A percentile compares a stretch with the other conserved stretches of the same genome.
Evolutionary conservation across 495 filamentous ascomycete genomes (phyloP).

Genomic region (Penicillium atrosanguineum): DNA sequence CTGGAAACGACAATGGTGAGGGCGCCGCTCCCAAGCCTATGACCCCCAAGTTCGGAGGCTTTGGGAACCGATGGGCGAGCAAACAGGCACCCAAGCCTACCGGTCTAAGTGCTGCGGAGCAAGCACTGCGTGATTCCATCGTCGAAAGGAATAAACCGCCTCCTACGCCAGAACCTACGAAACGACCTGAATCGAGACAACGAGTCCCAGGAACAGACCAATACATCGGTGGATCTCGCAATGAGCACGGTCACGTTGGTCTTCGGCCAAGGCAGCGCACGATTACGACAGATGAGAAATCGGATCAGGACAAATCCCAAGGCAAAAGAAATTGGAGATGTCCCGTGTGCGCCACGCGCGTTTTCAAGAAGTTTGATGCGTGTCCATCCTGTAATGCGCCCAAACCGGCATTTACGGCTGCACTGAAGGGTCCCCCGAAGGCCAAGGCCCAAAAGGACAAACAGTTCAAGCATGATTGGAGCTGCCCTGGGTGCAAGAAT

Average conservation of each 20-base stretch:
- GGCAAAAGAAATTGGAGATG: slow-evolving; percentile 33
- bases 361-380: slow-evolving; percentile 19
- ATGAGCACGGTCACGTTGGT: neutral
- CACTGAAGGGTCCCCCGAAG: neutral
- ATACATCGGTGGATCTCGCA: neutral
- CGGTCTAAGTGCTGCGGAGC: slow-evolving; percentile 34
- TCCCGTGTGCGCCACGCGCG: slow-evolving; percentile 24
- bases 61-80: slow-evolving; percentile 25
- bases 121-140: slow-evolving; percentile 32
- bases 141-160: slow-evolving; percentile 17
- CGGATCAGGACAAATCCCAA: neutral
- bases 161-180: slow-evolving; percentile 1
- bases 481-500: slow-evolving; percentile 5
- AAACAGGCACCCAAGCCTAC: slow-evolving; percentile 20
- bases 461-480: slow-evolving; percentile 3
- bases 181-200: neutral
- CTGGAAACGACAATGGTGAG: slow-evolving; percentile 13
- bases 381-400: slow-evolving; percentile 34
- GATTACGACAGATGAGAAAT: neutral
- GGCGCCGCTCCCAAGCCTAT: slow-evolving; percentile 1
- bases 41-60: slow-evolving; percentile 15
- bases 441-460: neutral
- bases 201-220: neutral
- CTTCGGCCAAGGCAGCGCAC: neutral
- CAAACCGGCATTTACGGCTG: slow-evolving; percentile 18